Evolutionary conservation across 2,329 filamentous ascomycete species (phyloP).

Genomic region (Bretziella fagacearum): DNA sequence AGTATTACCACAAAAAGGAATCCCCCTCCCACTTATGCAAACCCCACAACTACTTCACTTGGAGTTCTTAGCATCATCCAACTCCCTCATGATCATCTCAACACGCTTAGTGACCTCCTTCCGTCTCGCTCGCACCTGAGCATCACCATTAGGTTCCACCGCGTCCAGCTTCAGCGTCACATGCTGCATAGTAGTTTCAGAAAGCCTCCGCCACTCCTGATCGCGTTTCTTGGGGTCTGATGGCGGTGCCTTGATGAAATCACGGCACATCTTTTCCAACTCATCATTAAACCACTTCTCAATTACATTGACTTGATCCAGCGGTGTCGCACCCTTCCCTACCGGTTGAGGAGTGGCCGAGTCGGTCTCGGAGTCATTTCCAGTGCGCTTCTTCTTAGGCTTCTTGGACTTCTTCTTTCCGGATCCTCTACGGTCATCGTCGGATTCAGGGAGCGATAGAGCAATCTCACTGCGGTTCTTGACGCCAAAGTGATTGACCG

Average conservation of each 20-base stretch:
- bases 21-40: background rate
- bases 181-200: conserved; percentile 60
- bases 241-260: conserved; percentile 47
- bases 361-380: background rate
- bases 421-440: conserved; percentile 19
- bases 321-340: conserved; percentile 19
- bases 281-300: conserved; percentile 44
- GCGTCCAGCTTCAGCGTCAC: conserved; percentile 61
- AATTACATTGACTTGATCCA: conserved; percentile 52
- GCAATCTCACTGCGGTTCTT: conserved; percentile 45
- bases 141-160: conserved; percentile 55
- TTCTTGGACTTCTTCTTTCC: conserved; percentile 29
- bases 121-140: conserved; percentile 44
- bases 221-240: conserved; percentile 47
- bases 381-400: conserved; percentile 21
- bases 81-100: conserved; percentile 45
- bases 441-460: conserved; percentile 15
- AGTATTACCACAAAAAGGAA: too few species aligned
- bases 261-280: conserved; percentile 46
- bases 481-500: conserved; percentile 43
- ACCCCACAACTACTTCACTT: background rate
- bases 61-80: conserved; percentile 35
- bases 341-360: background rate
- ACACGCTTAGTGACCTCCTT: conserved; percentile 59
- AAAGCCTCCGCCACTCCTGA: conserved; percentile 59